These are phyloP conservation scores for Heritiera fomes DNA, from an alignment of 345 rosid genomes.

Conservation along the genomic window DNA sequence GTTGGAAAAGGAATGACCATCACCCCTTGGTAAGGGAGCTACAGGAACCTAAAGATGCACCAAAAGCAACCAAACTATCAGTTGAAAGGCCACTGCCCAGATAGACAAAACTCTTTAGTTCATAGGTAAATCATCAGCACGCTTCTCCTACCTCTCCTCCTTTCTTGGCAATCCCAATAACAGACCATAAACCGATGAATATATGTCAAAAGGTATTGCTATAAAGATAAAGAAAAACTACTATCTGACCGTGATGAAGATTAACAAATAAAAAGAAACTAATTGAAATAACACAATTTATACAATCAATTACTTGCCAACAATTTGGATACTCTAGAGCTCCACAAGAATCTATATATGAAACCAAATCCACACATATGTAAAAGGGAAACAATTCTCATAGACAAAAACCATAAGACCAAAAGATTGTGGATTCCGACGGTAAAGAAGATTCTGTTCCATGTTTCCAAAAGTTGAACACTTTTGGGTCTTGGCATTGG, in stretches of 20 bases:
- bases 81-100: slow-evolving; percentile 19
- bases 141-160: not conserved
- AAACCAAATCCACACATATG: not conserved
- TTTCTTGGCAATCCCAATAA: slow-evolving; percentile 1
- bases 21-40: slow-evolving; percentile 60
- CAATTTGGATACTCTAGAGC: not conserved
- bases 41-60: slow-evolving; percentile 55
- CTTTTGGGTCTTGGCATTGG: not conserved
- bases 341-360: not conserved
- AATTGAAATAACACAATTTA: not conserved
- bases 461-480: slow-evolving; percentile 4
- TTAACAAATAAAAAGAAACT: not conserved
- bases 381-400: not conserved
- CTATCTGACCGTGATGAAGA: not conserved
- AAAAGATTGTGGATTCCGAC: not conserved
- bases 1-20: slow-evolving; percentile 42
- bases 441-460: slow-evolving; percentile 11
- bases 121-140: not conserved
- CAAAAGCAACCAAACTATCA: slow-evolving; percentile 17
- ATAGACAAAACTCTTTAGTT: slow-evolving; percentile 10
- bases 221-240: not conserved
- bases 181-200: slow-evolving; percentile 9
- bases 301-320: not conserved
- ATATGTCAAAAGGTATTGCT: not conserved
- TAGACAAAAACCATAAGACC: slow-evolving; percentile 2